phyloP scores from a whole-genome alignment of 2,329 filamentous ascomycete species.

The Hypocreales sp. region DNA sequence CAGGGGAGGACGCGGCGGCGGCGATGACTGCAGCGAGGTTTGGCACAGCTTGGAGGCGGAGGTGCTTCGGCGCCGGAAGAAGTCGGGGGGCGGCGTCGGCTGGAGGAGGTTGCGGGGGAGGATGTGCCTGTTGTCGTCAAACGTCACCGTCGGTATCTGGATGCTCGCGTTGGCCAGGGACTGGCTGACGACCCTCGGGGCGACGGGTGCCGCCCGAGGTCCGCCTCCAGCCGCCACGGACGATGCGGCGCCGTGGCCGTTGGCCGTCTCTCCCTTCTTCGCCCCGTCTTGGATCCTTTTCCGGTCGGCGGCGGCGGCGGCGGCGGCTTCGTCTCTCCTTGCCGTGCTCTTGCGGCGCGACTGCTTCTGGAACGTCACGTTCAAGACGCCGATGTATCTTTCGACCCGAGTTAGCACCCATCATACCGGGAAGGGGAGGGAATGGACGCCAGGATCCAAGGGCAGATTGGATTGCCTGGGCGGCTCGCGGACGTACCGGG shows the following conservation, averaged over 20 bases:
- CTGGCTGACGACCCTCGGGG: slow-evolving; percentile 45
- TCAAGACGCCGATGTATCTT: slow-evolving; percentile 93
- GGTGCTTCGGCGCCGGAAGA: slow-evolving; percentile 16
- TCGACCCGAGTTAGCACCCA: neutral
- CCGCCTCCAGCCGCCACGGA: slow-evolving; percentile 4
- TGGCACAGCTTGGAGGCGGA: slow-evolving; percentile 12
- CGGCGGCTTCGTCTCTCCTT: slow-evolving; percentile 39
- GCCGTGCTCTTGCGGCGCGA: slow-evolving; percentile 46
- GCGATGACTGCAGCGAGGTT: slow-evolving; percentile 3
- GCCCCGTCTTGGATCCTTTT: slow-evolving; percentile 18
- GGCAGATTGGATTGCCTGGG: slow-evolving; percentile 3
- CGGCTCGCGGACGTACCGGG: slow-evolving; percentile 41
- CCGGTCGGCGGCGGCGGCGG: slow-evolving; percentile 16
- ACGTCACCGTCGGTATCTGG: slow-evolving; percentile 75
- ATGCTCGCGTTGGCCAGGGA: slow-evolving; percentile 52
- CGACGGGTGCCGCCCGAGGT: slow-evolving; percentile 4
- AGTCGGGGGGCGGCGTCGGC: slow-evolving; percentile 27
- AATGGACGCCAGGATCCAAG: too few relatives aligned
- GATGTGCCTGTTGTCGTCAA: slow-evolving; percentile 89
- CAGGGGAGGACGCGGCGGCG: slow-evolving; percentile 21
- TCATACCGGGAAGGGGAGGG: neutral
- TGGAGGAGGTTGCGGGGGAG: slow-evolving; percentile 72
- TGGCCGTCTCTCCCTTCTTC: slow-evolving; percentile 1
- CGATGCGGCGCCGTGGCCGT: slow-evolving; percentile 1
- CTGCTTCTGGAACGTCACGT: slow-evolving; percentile 85